Evolutionary conservation across 768 basidiomycete genomes (phyloP), one percentile per base, ranked within the genome.

Genomic region (Amanita jacksonii): DNA sequence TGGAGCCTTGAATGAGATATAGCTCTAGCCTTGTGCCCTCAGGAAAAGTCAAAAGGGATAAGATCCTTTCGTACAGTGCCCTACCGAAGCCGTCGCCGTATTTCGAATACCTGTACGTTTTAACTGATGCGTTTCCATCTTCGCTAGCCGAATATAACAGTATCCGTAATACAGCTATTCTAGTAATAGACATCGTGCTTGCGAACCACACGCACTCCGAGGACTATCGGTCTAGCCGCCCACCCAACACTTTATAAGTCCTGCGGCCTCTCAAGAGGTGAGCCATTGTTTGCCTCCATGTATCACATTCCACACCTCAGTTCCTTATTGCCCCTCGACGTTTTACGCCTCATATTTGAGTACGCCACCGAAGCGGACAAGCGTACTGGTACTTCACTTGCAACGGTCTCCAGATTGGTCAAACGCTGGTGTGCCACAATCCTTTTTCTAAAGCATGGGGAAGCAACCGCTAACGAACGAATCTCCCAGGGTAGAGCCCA

Each of bases 301-400:
- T 20, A 34, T 22, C 36, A 22, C 15, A 28, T 45, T 20, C 36
- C 38, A 6, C 25, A 28, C 12, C 24, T 47, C 48, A 8, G 18
- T 27, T 42, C 61, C 61, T 45, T 39, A 8, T 51, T 60, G 22
- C 63, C 67, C n/a, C 54, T 61, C 47, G 68, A 68, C 47, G 49
- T 66, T 37, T 47, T 68, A 15, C 61, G 65, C 19, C 51, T 65
- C 15, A 51, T 70, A 10, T 53, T 68, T 25, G 65, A 68, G 40
- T 52, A 55, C 15, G 63, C 64, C 23, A 58, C 62, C 10, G 45
- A 44, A 16, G 30, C 52, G 10, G 60, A 68, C 44, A 55, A 43
- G 31, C 55, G 54, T 32, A 62, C 59, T 4, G 65, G 65, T 0
- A 40, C 61, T 16, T 57, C 54, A 18, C 55, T 68, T 9, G 54